Conservation (phyloP, 202 grass and related monocot species). For the Saccharum hybrid region DNA sequence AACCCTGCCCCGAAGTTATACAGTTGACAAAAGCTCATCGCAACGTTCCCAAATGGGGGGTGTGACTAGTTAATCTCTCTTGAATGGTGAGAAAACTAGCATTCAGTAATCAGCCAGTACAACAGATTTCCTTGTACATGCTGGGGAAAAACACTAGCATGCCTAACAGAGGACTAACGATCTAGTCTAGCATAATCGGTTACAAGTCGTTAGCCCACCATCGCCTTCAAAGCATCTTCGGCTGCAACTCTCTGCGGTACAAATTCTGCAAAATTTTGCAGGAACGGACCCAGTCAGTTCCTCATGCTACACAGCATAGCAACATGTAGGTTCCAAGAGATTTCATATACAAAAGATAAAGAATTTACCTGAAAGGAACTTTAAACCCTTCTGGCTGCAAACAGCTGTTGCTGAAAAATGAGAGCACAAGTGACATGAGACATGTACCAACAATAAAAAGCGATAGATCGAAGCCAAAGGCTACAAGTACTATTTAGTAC, state of each 20-base stretch:
- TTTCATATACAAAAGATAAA: not conserved
- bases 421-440: slow-evolving; percentile 30
- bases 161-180: no score
- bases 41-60: no score
- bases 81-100: no score
- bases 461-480: not conserved
- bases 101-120: no score
- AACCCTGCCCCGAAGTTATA: no score
- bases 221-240: slow-evolving; percentile 60
- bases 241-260: slow-evolving; percentile 66
- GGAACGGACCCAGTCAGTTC: not conserved
- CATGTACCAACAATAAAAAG: not conserved
- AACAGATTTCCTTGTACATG: no score
- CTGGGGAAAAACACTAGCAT: no score
- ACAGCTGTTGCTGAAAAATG: slow-evolving; percentile 68
- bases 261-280: slow-evolving; percentile 58
- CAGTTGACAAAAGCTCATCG: no score
- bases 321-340: not conserved
- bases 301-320: not conserved
- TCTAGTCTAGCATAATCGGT: not conserved
- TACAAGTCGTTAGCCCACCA: slow-evolving; percentile 4
- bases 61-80: no score
- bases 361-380: slow-evolving; percentile 81
- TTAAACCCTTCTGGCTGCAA: slow-evolving; percentile 61
- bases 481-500: not conserved